Evolutionary conservation across 352 stramenopile species (phyloP).

Genomic region (Pythium oligandrum): DNA sequence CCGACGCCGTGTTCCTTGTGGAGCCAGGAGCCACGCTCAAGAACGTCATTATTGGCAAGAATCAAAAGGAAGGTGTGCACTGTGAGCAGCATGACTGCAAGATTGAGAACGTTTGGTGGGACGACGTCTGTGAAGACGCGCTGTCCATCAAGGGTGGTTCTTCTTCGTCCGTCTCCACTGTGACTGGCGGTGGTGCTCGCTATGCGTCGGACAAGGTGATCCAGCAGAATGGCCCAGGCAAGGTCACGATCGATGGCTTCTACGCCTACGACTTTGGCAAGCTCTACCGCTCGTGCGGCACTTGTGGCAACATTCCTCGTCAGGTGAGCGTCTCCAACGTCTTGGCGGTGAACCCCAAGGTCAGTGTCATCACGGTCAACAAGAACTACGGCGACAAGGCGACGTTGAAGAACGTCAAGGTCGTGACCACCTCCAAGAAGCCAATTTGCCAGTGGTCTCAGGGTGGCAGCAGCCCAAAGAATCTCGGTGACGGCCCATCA

Average conservation of each 20-base stretch:
- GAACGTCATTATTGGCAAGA: too few relatives aligned
- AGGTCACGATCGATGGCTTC: constrained; percentile 28
- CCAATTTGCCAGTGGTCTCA: constrained; percentile 11
- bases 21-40: too few relatives aligned
- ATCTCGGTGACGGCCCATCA: constrained; percentile 2
- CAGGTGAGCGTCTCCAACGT: constrained; percentile 24
- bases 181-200: constrained; percentile 22
- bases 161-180: constrained; percentile 14
- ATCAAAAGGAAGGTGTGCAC: too few relatives aligned
- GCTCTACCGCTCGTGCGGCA: too few relatives aligned
- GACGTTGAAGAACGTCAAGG: constrained; percentile 19
- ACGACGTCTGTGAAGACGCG: constrained; percentile 26
- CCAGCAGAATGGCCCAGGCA: constrained; percentile 23
- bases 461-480: constrained; percentile 9
- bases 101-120: background rate
- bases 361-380: constrained; percentile 25
- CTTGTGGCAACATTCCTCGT: background rate
- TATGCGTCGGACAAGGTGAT: constrained; percentile 29
- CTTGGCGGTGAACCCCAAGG: constrained; percentile 19
- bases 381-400: constrained; percentile 24
- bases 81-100: too few relatives aligned
- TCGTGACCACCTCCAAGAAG: constrained; percentile 17
- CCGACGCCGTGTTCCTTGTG: too few relatives aligned
- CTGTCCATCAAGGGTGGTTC: constrained; percentile 25
- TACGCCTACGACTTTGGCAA: constrained; percentile 10